These are phyloP conservation scores for Penicillium pancosmium DNA, from an alignment of 495 filamentous ascomycete genomes.

Conservation along the genomic window DNA sequence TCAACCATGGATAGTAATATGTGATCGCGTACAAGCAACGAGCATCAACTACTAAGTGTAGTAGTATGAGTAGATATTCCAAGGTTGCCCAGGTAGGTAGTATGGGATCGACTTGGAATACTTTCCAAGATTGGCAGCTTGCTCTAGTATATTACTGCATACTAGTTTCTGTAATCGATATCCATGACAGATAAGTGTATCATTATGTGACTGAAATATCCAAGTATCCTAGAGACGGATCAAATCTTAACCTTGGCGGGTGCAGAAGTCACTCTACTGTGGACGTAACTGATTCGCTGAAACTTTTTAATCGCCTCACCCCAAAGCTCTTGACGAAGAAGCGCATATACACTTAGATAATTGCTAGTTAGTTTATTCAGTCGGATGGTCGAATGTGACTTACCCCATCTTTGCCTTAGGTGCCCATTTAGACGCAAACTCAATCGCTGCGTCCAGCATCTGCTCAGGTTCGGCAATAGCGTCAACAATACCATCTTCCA, in stretches of 20 bases:
- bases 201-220: too few species aligned
- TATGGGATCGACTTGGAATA: too few species aligned
- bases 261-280: constrained; percentile 36
- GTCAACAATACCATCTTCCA: constrained; percentile 54
- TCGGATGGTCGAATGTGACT: constrained; percentile 8
- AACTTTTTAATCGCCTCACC: constrained; percentile 52
- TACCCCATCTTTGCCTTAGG: constrained; percentile 53
- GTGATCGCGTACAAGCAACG: not conserved
- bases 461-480: constrained; percentile 45
- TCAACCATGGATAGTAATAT: not conserved
- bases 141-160: too few species aligned
- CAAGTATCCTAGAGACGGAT: not conserved
- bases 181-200: too few species aligned
- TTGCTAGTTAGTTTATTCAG: not conserved
- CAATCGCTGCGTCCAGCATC: constrained; percentile 48
- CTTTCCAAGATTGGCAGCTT: too few species aligned
- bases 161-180: too few species aligned
- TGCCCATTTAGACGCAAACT: constrained; percentile 41
- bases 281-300: constrained; percentile 53
- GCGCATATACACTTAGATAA: constrained; percentile 41
- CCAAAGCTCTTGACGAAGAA: constrained; percentile 51
- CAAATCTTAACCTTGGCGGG: constrained; percentile 39
- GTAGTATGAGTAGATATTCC: too few species aligned
- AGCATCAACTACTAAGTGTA: too few species aligned
- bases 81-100: too few species aligned